Evolutionary conservation across 306 rosid genomes (phyloP).

Genomic region (Alnus glutinosa): DNA sequence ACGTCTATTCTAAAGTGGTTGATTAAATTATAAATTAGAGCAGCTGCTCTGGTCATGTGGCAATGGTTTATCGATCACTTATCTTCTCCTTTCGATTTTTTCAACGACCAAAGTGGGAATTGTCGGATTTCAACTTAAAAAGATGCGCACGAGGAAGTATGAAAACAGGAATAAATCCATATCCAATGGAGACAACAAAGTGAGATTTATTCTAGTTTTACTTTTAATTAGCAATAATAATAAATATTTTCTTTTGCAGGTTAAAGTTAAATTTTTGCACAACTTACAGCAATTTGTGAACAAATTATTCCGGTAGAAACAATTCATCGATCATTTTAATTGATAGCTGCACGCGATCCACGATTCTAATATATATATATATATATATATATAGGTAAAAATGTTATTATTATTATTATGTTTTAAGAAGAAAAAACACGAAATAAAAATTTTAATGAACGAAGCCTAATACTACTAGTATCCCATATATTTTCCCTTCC

Average conservation of each 20-base stretch:
- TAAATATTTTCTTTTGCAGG: not conserved
- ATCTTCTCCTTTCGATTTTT: not conserved
- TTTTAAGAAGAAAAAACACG: no score
- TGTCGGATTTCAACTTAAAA: no score
- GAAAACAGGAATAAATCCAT: no score
- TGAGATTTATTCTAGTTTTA: not conserved
- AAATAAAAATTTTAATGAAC: no score
- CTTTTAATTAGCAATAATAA: not conserved
- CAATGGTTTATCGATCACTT: no score
- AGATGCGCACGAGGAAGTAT: no score
- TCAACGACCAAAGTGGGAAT: not conserved
- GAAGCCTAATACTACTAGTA: no score
- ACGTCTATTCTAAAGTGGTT: not conserved
- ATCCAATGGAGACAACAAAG: not conserved
- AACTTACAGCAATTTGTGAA: not conserved
- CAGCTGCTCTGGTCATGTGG: not conserved
- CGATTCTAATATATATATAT: no score
- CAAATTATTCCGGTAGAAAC: not conserved
- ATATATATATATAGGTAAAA: no score
- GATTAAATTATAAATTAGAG: conserved; percentile 7
- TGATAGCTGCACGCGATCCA: no score
- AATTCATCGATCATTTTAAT: not conserved
- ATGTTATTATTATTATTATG: no score
- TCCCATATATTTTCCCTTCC: no score
- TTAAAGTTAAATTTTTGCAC: not conserved